Evolutionary conservation across 2,329 filamentous ascomycete genomes (phyloP).

Genomic region (Pseudohalonectria lignicola): DNA sequence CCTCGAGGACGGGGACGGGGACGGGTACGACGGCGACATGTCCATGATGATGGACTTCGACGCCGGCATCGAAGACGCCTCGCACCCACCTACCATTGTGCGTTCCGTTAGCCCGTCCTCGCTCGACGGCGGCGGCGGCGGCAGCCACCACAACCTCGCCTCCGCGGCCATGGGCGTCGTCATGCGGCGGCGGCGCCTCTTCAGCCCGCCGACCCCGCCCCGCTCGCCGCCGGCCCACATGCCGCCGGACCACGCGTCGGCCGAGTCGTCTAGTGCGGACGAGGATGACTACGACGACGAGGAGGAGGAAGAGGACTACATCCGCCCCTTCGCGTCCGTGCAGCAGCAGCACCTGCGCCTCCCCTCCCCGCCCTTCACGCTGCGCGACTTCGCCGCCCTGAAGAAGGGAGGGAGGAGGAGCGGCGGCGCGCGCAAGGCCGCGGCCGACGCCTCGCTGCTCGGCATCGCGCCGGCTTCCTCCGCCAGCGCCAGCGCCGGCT

Average conservation of each 20-base stretch:
- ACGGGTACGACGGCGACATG: slow-evolving; percentile 27
- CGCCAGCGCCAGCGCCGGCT: background rate
- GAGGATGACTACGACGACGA: slow-evolving; percentile 31
- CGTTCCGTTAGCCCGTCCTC: slow-evolving; percentile 47
- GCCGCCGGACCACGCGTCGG: slow-evolving; percentile 23
- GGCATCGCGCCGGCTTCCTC: background rate
- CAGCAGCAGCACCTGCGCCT: slow-evolving; percentile 27
- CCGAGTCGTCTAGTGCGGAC: slow-evolving; percentile 30
- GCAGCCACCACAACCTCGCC: slow-evolving; percentile 18
- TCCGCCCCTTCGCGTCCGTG: too few species aligned
- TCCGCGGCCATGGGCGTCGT: slow-evolving; percentile 18
- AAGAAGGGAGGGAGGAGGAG: too few species aligned
- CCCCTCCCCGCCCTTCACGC: slow-evolving; percentile 27
- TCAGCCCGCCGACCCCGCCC: slow-evolving; percentile 26
- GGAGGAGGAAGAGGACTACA: slow-evolving; percentile 33
- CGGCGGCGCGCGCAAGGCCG: slow-evolving; percentile 11
- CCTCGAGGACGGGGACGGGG: slow-evolving; percentile 17
- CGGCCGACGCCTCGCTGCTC: background rate
- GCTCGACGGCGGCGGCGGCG: slow-evolving; percentile 33
- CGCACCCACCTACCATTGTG: slow-evolving; percentile 26
- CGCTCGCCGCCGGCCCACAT: slow-evolving; percentile 16
- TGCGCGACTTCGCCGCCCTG: slow-evolving; percentile 27
- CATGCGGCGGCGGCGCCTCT: background rate
- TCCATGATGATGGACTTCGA: slow-evolving; percentile 43
- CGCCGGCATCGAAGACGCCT: slow-evolving; percentile 44